Evolutionary conservation across 176 grass and related monocot genomes (phyloP), one percentile per base, ranked within the genome.

Genomic region (Triticum monococcum): DNA sequence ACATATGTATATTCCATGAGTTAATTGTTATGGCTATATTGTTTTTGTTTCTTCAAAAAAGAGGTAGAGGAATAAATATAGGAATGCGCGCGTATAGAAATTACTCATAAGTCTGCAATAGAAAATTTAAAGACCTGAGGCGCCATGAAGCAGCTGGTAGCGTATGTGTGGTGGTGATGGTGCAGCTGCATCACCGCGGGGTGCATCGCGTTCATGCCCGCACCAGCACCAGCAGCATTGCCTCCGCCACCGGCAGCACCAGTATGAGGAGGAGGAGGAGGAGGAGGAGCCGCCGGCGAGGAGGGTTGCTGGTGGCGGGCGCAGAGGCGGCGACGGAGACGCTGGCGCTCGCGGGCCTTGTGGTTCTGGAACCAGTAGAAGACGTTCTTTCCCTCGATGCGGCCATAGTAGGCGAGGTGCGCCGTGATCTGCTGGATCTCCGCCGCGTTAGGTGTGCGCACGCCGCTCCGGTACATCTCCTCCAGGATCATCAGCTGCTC

Each of bases 321-420:
- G 75, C 93, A 89, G 77, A 94, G 84, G 25, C 92, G 86, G 8
- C 95, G 90, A 20, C 92, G 92, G 71, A 97, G 90, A 2, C 93
- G 89, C 90, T 94, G 92, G 1, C 92, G 86, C 45, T 95, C 92
- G 45, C 95, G 89, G 26, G 95, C 95, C 87, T 97, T 97, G 88
- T 97, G 95, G 84, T 97, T 97, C 78, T 97, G 95, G 64, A 97
- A 97, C 92, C 95, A 97, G 84, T 97, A 97, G 84, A 97, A 97
- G 45, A 97, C 95, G 70, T 97, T 97, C 62, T 97, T 97, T 30
- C 92, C 95, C 89, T 97, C 95, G 32, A 97, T 97, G 82, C 87
- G 93, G 75, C 95, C 95, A 13, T 97, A 95, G 82, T 91, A 91
- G 26, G 87, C 80, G 33, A 97, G 92, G 65, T 95, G 91, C 30